Percentiles rank a stretch among this genome's conserved stretches.
These are phyloP conservation scores for Phytophthora rubi DNA, from an alignment of 352 stramenopile species.

Conservation along the genomic window DNA sequence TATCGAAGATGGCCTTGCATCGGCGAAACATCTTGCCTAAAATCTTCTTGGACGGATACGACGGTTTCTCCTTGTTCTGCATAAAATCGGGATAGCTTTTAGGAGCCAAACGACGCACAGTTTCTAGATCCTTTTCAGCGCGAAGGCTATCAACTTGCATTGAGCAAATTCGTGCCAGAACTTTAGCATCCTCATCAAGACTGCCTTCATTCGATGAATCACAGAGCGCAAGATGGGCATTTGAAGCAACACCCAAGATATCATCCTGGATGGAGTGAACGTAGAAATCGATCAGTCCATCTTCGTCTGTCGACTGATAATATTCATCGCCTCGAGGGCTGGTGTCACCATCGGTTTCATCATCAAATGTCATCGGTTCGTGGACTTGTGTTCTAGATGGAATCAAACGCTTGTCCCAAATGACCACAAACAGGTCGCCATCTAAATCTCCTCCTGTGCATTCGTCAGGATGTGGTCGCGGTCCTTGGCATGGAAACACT, in stretches of 20 bases:
- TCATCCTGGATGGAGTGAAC: constrained; percentile 75
- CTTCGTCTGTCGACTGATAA: constrained; percentile 46
- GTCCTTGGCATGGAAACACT: constrained; percentile 77
- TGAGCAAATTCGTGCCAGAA: constrained; percentile 72
- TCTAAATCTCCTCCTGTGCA: constrained; percentile 85
- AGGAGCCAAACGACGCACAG: constrained; percentile 57
- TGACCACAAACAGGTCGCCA: constrained; percentile 81
- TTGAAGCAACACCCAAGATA: constrained; percentile 79
- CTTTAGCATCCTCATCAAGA: constrained; percentile 53
- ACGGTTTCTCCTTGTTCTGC: constrained; percentile 69
- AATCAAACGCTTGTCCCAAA: constrained; percentile 83
- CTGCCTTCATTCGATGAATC: constrained; percentile 55
- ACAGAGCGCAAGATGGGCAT: constrained; percentile 75
- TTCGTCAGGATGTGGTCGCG: constrained; percentile 76
- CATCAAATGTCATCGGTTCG: constrained; percentile 56
- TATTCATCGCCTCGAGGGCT: constrained; percentile 30
- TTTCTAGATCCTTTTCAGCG: constrained; percentile 58
- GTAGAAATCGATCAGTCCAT: constrained; percentile 72
- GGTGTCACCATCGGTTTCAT: constrained; percentile 24
- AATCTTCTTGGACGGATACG: constrained; percentile 74
- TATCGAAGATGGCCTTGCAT: constrained; percentile 56
- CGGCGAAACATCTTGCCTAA: constrained; percentile 80
- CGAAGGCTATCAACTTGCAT: constrained; percentile 75
- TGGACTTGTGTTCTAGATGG: constrained; percentile 48
- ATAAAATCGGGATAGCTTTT: constrained; percentile 85